Base-by-base conservation (phyloP, 805 yeast genomes). In the Yamadazyma insecticola region DNA sequence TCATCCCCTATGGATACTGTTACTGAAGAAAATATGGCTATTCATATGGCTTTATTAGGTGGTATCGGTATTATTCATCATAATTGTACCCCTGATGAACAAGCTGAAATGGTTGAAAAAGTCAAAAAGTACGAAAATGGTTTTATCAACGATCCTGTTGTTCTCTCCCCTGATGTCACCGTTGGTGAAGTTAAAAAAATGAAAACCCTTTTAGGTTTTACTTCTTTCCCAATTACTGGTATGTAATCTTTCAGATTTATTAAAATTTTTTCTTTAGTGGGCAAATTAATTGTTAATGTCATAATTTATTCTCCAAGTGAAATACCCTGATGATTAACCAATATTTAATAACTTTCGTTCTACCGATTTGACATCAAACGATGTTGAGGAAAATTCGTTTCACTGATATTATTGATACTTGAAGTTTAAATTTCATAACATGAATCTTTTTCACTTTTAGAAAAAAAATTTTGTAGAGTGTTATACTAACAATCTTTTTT, bases 1-100 rank as follows among this genome's bases (percentile, higher is more conserved):
- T 90, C 97, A 13, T 87, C 97, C 52, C 98, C 98, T 49, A 92
- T 92, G 98, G 98, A 92, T 68, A 92, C 98, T 29, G 98, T 92
- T 46, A 92, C 98, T 36, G 98, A 92, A 73, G 68, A 88, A 41
- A 85, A 81, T 39, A 92, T 92, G 98, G 98, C 98, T 45, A 90
- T 92, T 50, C 80, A 88, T 68, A 89, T 92, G 97, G 97, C 98
- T 47, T 76, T 92, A 47, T 76, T 89, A 51, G 98, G 98, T 62
- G 98, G 98, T 67, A 87, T 92, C 61, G 98, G 98, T 78, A 85
- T 92, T 56, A 80, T 92, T 51, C 98, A 92, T 66, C 97, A 92
- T 73, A 92, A 92, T 75, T 89, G 96, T 70, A 60, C 95, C 37
- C 74, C 95, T 37, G 97, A 90, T 35, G 97, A 88, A 61, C 98